A percentile compares a stretch with the other conserved stretches of the same genome.
Evolutionary conservation across 2,329 filamentous ascomycete species (phyloP).

Genomic region (Didymella exigua): DNA sequence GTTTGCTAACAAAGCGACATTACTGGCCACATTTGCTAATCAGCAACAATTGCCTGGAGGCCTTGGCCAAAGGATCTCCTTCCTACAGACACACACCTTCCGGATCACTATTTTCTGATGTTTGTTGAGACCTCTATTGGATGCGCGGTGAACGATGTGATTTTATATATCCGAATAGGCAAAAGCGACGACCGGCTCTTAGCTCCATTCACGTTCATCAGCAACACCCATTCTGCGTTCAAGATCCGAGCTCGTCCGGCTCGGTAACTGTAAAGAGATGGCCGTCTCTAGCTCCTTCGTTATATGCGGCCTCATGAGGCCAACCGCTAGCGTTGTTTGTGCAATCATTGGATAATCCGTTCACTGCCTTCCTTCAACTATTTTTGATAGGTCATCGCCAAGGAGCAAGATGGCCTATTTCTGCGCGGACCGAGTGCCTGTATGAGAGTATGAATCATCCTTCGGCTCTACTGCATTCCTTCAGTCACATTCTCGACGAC

Average conservation of each 20-base stretch:
- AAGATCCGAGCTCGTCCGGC: not conserved
- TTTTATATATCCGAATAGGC: not conserved
- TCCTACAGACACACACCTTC: not conserved
- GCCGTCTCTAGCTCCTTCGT: not conserved
- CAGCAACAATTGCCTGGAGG: conserved; percentile 1
- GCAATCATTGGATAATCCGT: not conserved
- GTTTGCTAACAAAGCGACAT: not conserved
- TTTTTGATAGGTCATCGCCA: not conserved
- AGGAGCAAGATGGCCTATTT: not conserved
- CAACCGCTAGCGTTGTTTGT: not conserved
- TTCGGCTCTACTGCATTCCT: not conserved
- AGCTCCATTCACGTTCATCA: not conserved
- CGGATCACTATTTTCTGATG: not conserved
- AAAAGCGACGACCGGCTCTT: not conserved
- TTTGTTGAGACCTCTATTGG: not conserved
- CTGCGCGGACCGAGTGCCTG: conserved; percentile 1
- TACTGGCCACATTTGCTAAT: not conserved
- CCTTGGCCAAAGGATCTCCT: not conserved
- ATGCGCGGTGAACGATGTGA: not conserved
- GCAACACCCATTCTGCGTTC: not conserved
- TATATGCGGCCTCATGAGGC: conserved; percentile 5
- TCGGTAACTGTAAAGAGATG: not conserved
- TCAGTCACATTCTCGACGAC: not conserved
- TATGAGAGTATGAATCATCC: not conserved
- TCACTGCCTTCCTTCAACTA: not conserved